Percentiles rank a stretch among this genome's conserved stretches.
Conservation (phyloP, 495 filamentous ascomycete genomes). For the Podospora fimiseda region DNA sequence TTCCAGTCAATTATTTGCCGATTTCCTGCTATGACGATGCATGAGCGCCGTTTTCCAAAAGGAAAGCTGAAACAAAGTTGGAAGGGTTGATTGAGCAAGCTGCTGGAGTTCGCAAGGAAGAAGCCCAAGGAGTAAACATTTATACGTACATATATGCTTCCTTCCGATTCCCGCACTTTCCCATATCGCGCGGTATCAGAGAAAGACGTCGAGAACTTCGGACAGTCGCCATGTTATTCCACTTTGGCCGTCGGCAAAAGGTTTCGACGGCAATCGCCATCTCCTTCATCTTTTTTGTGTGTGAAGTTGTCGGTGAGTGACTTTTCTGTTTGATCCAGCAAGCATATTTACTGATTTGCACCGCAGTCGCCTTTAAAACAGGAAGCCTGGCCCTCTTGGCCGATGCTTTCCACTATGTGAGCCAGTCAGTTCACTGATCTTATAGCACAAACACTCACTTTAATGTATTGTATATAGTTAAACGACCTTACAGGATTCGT, state of each 20-base stretch:
- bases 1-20: no score
- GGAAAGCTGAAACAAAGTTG: background rate
- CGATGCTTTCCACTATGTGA: slow-evolving; percentile 93
- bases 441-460: background rate
- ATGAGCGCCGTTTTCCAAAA: background rate
- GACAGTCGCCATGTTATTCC: slow-evolving; percentile 21
- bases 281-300: slow-evolving; percentile 73
- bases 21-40: background rate
- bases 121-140: background rate
- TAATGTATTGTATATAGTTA: slow-evolving; percentile 44
- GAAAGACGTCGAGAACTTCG: background rate
- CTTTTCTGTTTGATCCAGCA: no score
- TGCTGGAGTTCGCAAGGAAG: background rate
- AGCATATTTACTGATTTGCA: background rate
- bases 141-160: background rate
- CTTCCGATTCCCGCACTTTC: background rate
- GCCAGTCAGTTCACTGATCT: slow-evolving; percentile 9
- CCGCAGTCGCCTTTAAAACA: slow-evolving; percentile 67
- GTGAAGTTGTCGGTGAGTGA: slow-evolving; percentile 62
- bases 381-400: slow-evolving; percentile 86
- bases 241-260: slow-evolving; percentile 41
- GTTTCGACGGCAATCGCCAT: slow-evolving; percentile 62
- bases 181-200: no score
- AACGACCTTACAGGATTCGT: slow-evolving; percentile 85
- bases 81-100: background rate